Evolutionary conservation across 306 rosid genomes (phyloP).

Genomic region (Quercus variabilis): DNA sequence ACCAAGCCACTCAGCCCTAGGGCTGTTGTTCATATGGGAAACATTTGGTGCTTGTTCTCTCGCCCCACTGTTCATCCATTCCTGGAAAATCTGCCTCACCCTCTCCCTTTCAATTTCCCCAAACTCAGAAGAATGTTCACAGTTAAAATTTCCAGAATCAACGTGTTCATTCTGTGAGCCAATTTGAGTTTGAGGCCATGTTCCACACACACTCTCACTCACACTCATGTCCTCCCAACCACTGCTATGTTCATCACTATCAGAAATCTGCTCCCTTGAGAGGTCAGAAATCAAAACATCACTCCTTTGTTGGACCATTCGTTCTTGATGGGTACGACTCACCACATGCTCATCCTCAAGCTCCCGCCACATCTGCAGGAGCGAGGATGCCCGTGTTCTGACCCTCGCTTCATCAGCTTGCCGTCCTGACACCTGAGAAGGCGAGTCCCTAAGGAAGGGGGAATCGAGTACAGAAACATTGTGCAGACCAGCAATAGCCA

Average conservation of each 20-base stretch:
- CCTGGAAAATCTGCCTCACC: conserved; percentile 87
- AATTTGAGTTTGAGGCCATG: conserved; percentile 68
- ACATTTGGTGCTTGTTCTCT: conserved; percentile 44
- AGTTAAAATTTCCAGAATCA: conserved; percentile 45
- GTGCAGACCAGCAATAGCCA: conserved; percentile 92
- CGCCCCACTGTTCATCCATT: conserved; percentile 77
- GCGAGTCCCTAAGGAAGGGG: conserved; percentile 69
- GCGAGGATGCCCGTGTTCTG: conserved; percentile 56
- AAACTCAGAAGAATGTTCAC: conserved; percentile 62
- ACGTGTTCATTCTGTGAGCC: conserved; percentile 65
- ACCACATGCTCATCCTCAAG: conserved; percentile 75
- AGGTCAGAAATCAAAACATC: conserved; percentile 37
- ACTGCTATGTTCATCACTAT: conserved; percentile 34
- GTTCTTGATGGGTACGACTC: conserved; percentile 63
- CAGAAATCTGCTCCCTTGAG: conserved; percentile 34
- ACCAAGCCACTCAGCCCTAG: conserved; percentile 71
- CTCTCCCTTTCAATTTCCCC: conserved; percentile 86
- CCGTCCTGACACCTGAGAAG: conserved; percentile 49
- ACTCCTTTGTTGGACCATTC: conserved; percentile 47
- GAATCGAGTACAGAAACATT: conserved; percentile 69
- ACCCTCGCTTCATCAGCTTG: conserved; percentile 58
- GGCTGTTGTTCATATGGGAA: conserved; percentile 43
- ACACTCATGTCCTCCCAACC: conserved; percentile 43
- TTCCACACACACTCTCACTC: conserved; percentile 62
- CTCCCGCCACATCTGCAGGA: conserved; percentile 80